phyloP scores from a whole-genome alignment of 2,329 filamentous ascomycete genomes.

The Hypocreales sp. region DNA sequence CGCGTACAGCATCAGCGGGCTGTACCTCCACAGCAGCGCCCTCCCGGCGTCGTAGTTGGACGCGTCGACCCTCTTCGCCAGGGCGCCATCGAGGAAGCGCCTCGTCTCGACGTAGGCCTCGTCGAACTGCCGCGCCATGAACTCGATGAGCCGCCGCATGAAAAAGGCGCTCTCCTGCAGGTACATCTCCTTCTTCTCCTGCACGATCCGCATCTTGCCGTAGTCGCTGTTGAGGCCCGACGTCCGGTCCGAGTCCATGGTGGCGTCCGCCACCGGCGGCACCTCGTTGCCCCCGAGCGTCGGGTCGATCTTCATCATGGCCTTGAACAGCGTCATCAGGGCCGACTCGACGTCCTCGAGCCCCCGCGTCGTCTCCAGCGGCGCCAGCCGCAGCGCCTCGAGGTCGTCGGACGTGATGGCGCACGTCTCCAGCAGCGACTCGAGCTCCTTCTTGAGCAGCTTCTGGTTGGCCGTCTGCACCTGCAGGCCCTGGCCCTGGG shows the following conservation, averaged over 20 bases:
- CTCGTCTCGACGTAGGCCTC: constrained; percentile 56
- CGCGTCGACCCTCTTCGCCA: constrained; percentile 53
- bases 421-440: constrained; percentile 78
- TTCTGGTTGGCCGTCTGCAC: constrained; percentile 97
- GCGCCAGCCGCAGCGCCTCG: constrained; percentile 55
- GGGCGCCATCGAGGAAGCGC: constrained; percentile 43
- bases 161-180: constrained; percentile 61
- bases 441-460: constrained; percentile 75
- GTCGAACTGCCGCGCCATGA: constrained; percentile 70
- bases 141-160: constrained; percentile 63
- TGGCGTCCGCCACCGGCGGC: constrained; percentile 31
- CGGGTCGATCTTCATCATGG: constrained; percentile 87
- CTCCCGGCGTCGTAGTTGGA: constrained; percentile 57
- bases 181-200: constrained; percentile 89
- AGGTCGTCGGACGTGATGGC: constrained; percentile 68
- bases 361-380: constrained; percentile 54
- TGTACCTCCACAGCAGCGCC: constrained; percentile 71
- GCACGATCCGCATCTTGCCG: constrained; percentile 82
- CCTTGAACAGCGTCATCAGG: constrained; percentile 73
- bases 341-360: constrained; percentile 65
- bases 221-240: constrained; percentile 54
- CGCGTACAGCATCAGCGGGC: constrained; percentile 73
- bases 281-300: constrained; percentile 43
- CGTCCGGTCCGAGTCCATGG: constrained; percentile 24
- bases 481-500: constrained; percentile 89